Base-by-base conservation (phyloP, 495 filamentous ascomycete species). In the Tuber umbilicatum region DNA sequence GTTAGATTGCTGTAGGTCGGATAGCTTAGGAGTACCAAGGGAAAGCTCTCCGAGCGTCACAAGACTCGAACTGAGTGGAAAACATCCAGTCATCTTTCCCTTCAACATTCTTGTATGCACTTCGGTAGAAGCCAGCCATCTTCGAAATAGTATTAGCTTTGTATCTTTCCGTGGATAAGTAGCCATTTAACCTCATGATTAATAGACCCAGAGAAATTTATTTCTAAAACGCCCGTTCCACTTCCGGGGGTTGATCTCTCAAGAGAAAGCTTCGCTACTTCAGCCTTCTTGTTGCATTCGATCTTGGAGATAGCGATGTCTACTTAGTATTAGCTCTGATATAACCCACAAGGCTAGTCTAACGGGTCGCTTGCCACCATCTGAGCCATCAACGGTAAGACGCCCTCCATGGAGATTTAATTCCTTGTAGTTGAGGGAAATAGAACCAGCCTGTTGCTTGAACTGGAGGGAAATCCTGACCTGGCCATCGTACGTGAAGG, bases 41-140 rank as follows among this genome's bases (percentile, higher is more conserved):
- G 83, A 99, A 96, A 35, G 94, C 94, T 78, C 94, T 86, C 71
- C 95, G 89, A 64, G 95, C 95, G 86, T 97, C 95, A 82, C 93
- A 97, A 64, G 93, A 90, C 85, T 99, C 95, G 80, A 99, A 98
- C 84, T 99, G 95, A 60, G 95, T 99, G 84, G 90, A 93, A 83
- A 96, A 89, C 94, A 97, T 97, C 82, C 90, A 91, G 64, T 95
- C 91, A 55, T 87, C 86, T 69, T 82, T 75, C 21, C 86, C 88
- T 70, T 95, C 92, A 27, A 87, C 85, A 14, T 95, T 92, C 86
- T 93, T 97, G 83, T 97, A 99, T 85, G 93, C 93, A 74, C 91
- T 94, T 74, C 95, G 91, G 84, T 97, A 97, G 86, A 99, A 98
- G 37, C 95, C 95, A 55, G 92, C 91, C 94, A 98, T 97, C 77